Evolutionary conservation across 768 basidiomycete genomes (phyloP).

Genomic region (Rhodotorula diobovata): DNA sequence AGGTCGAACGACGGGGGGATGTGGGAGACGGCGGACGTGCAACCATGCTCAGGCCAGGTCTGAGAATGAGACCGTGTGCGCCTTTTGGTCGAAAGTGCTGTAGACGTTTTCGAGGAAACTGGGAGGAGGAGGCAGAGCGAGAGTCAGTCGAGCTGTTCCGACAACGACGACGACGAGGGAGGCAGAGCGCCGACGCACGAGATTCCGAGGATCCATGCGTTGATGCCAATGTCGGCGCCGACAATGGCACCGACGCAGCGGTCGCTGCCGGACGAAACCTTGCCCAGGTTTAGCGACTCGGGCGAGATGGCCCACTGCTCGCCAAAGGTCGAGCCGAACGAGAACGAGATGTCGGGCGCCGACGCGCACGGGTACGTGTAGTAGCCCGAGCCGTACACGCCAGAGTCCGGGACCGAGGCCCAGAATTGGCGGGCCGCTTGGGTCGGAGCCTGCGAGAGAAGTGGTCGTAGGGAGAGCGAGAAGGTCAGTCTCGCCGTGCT

Average conservation of each 20-base stretch:
- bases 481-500: constrained; percentile 1
- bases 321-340: constrained; percentile 50
- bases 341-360: constrained; percentile 50
- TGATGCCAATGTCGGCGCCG: constrained; percentile 38
- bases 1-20: neutral
- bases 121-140: neutral
- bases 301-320: constrained; percentile 52
- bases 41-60: constrained; percentile 17
- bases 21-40: neutral
- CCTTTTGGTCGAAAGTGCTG: constrained; percentile 27
- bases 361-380: constrained; percentile 45
- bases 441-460: constrained; percentile 44
- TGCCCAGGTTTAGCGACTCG: constrained; percentile 52
- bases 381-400: constrained; percentile 44
- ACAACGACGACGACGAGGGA: neutral
- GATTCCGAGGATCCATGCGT: constrained; percentile 38
- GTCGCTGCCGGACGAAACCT: constrained; percentile 17
- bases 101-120: constrained; percentile 42
- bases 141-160: neutral
- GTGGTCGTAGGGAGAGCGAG: too few relatives aligned
- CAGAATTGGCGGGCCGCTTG: constrained; percentile 45
- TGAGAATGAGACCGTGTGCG: constrained; percentile 38
- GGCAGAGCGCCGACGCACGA: constrained; percentile 1
- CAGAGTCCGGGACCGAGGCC: constrained; percentile 51
- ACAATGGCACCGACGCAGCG: constrained; percentile 40